Evolutionary conservation across 176 grass and related monocot species (phyloP).

Genomic region (Stipa capillata): DNA sequence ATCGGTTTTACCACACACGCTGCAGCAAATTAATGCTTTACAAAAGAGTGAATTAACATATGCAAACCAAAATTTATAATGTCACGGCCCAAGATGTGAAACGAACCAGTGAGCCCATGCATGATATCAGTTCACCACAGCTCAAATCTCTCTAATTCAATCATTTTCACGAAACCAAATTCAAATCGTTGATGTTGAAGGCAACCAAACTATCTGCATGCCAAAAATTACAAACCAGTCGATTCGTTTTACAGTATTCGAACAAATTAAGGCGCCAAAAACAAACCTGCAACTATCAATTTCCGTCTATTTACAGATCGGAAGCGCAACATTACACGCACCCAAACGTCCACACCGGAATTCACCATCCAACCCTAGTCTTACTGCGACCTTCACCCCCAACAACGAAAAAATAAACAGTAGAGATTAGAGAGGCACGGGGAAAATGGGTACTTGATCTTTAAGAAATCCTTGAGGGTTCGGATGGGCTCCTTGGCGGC

Average conservation of each 20-base stretch:
- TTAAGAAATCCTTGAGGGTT: slow-evolving; percentile 64
- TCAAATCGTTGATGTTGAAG: not conserved
- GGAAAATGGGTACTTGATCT: slow-evolving; percentile 52
- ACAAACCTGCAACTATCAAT: not conserved
- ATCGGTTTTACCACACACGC: not conserved
- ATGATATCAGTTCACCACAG: not conserved
- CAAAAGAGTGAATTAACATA: not conserved
- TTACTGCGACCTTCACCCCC: not conserved
- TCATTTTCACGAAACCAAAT: not conserved
- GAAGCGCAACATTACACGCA: not conserved
- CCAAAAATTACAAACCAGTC: not conserved
- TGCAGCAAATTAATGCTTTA: not conserved
- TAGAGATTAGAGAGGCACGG: not conserved
- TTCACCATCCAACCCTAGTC: not conserved
- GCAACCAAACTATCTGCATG: not conserved
- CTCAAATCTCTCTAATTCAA: not conserved
- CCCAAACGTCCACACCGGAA: not conserved
- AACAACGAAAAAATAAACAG: not conserved
- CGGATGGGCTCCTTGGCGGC: slow-evolving; percentile 52
- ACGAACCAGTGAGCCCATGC: not conserved
- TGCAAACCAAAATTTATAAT: not conserved
- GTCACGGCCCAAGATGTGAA: no score
- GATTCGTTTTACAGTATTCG: not conserved
- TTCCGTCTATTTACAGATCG: not conserved
- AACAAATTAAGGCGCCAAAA: no score